Percentiles rank a stretch among this genome's conserved stretches.
Evolutionary conservation across 768 basidiomycete genomes (phyloP).

Genomic region (Auriscalpium vulgare): DNA sequence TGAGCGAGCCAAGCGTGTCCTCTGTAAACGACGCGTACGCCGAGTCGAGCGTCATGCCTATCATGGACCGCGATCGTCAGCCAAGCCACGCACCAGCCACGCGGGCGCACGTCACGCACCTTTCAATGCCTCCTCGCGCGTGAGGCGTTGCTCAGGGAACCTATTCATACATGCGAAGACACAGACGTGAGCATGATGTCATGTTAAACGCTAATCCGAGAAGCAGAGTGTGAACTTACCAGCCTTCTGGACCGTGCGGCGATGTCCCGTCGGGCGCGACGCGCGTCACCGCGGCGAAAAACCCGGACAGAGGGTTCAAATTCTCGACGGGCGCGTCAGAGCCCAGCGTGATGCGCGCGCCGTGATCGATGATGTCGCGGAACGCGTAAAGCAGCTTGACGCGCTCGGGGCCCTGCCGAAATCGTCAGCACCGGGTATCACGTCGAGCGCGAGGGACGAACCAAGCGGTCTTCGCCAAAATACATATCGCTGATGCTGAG

Average conservation of each 20-base stretch:
- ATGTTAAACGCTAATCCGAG: background rate
- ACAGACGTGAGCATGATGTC: background rate
- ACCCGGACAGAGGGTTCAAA: constrained; percentile 75
- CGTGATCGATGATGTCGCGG: constrained; percentile 57
- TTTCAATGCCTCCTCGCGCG: constrained; percentile 67
- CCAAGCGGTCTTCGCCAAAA: constrained; percentile 79
- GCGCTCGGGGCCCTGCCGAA: constrained; percentile 64
- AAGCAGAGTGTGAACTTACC: constrained; percentile 37
- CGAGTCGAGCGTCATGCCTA: constrained; percentile 82
- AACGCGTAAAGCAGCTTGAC: constrained; percentile 86
- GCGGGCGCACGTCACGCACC: constrained; percentile 29
- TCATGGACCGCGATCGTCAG: background rate
- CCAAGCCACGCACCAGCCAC: background rate
- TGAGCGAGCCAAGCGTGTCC: constrained; percentile 63
- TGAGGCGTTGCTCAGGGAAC: constrained; percentile 78
- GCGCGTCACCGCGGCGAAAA: constrained; percentile 84
- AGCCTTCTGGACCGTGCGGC: constrained; percentile 78
- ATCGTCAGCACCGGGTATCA: constrained; percentile 2
- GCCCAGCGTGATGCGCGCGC: constrained; percentile 67
- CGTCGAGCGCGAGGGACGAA: constrained; percentile 24
- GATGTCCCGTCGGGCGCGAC: constrained; percentile 61
- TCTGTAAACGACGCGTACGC: constrained; percentile 86
- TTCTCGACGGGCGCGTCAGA: constrained; percentile 89
- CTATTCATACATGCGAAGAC: constrained; percentile 26
- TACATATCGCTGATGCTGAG: constrained; percentile 78